Evolutionary conservation across 176 grass and related monocot species (phyloP).

Genomic region (Tillandsia leiboldiana): DNA sequence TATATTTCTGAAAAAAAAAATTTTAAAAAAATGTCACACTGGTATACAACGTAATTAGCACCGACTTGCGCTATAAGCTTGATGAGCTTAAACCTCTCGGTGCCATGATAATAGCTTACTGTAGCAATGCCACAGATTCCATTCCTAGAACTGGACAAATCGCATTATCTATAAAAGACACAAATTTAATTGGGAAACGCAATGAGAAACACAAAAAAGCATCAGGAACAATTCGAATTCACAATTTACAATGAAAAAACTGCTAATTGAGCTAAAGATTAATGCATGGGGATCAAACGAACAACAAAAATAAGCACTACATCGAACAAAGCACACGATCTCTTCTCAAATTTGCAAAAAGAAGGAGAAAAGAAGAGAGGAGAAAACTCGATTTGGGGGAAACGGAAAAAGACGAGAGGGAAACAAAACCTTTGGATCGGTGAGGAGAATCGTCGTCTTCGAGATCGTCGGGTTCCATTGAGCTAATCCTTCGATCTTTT

Average conservation of each 20-base stretch:
- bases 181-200: neutral
- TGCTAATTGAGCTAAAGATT: too few species aligned
- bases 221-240: neutral
- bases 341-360: neutral
- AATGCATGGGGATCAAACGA: too few species aligned
- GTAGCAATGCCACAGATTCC: constrained; percentile 60
- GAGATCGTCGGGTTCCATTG: neutral
- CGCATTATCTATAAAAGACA: constrained; percentile 16
- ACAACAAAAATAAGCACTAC: too few species aligned
- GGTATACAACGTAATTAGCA: constrained; percentile 50
- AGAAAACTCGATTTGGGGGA: neutral
- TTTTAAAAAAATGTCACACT: too few species aligned
- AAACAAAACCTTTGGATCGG: neutral
- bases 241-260: neutral
- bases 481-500: neutral
- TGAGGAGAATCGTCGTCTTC: constrained; percentile 2
- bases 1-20: too few species aligned
- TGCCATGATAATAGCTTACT: constrained; percentile 81
- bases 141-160: constrained; percentile 44
- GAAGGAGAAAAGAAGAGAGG: neutral
- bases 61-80: constrained; percentile 79
- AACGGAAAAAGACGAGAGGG: neutral
- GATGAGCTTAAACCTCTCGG: constrained; percentile 64
- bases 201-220: neutral
- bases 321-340: neutral